Evolutionary conservation across 495 filamentous ascomycete species (phyloP).

Genomic region (Cercophora sp.): DNA sequence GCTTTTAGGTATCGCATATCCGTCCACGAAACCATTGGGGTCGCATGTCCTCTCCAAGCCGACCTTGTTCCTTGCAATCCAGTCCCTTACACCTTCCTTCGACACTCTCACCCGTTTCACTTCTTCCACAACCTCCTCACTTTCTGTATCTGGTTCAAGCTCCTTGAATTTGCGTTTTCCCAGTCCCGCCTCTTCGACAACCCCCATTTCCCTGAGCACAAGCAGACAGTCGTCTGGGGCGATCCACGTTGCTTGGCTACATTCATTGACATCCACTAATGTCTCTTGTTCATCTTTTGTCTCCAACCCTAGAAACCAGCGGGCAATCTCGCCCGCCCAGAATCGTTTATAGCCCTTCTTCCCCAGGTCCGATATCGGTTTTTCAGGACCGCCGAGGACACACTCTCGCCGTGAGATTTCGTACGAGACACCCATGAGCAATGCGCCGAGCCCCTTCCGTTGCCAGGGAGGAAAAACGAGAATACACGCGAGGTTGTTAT

Average conservation of each 20-base stretch:
- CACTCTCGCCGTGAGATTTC: constrained; percentile 83
- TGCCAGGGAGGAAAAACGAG: constrained; percentile 96
- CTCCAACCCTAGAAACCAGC: constrained; percentile 54
- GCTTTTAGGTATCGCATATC: too few species aligned
- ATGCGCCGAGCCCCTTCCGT: constrained; percentile 76
- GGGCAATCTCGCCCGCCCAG: constrained; percentile 77
- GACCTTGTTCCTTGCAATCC: constrained; percentile 47
- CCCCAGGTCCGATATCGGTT: constrained; percentile 81
- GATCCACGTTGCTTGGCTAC: constrained; percentile 66
- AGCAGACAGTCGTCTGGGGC: constrained; percentile 74
- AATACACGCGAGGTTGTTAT: constrained; percentile 97
- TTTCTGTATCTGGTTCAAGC: constrained; percentile 1
- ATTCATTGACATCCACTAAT: constrained; percentile 36
- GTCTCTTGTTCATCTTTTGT: constrained; percentile 10
- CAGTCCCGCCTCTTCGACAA: constrained; percentile 57
- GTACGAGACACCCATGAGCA: constrained; percentile 92
- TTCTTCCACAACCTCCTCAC: constrained; percentile 21
- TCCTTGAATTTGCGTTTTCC: constrained; percentile 27
- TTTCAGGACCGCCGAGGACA: constrained; percentile 86
- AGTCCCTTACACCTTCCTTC: constrained; percentile 51
- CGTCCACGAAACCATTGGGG: constrained; percentile 52
- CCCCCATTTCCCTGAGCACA: constrained; percentile 73
- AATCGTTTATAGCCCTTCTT: constrained; percentile 73
- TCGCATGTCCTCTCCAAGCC: constrained; percentile 50
- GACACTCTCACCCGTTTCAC: constrained; percentile 49